A percentile compares a stretch with the other conserved stretches of the same genome.
phyloP scores from a whole-genome alignment of 495 filamentous ascomycete genomes.

The Aspergillus asperescens region DNA sequence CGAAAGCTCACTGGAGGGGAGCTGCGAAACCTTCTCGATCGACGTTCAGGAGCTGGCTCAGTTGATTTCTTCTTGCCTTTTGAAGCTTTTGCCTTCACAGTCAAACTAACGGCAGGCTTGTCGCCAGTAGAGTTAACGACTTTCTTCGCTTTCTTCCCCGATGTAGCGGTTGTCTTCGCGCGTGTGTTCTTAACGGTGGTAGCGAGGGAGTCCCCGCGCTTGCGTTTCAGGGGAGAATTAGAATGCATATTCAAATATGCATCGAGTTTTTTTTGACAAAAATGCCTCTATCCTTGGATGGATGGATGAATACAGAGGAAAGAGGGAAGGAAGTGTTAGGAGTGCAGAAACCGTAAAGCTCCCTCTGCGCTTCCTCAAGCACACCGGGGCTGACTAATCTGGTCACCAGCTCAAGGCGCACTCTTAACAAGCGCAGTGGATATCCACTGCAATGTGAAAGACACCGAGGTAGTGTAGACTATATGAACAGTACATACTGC shows the following conservation, averaged over 20 bases:
- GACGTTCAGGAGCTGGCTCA: conserved; percentile 27
- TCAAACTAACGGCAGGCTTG: neutral
- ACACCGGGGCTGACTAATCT: neutral
- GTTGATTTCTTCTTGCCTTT: conserved; percentile 15
- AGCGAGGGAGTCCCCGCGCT: conserved; percentile 3
- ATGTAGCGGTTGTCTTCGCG: neutral
- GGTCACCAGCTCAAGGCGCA: too few species aligned
- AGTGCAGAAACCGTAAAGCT: too few species aligned
- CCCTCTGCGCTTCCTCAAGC: neutral
- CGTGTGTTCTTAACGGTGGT: conserved; percentile 1
- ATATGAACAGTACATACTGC: too few species aligned
- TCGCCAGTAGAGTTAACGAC: conserved; percentile 22
- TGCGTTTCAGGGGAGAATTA: conserved; percentile 22
- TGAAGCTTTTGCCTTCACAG: conserved; percentile 21
- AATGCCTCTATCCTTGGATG: too few species aligned
- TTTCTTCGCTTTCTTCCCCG: neutral
- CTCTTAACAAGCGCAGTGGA: too few species aligned
- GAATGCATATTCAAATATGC: too few species aligned
- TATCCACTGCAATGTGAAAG: neutral
- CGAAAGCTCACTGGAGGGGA: conserved; percentile 37
- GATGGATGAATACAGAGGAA: too few species aligned
- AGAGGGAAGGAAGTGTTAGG: neutral
- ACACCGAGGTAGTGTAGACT: neutral
- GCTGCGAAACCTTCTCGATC: conserved; percentile 34
- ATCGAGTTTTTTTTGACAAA: too few species aligned